phyloP scores from a whole-genome alignment of 768 basidiomycete species.

The Suillus subaureus region DNA sequence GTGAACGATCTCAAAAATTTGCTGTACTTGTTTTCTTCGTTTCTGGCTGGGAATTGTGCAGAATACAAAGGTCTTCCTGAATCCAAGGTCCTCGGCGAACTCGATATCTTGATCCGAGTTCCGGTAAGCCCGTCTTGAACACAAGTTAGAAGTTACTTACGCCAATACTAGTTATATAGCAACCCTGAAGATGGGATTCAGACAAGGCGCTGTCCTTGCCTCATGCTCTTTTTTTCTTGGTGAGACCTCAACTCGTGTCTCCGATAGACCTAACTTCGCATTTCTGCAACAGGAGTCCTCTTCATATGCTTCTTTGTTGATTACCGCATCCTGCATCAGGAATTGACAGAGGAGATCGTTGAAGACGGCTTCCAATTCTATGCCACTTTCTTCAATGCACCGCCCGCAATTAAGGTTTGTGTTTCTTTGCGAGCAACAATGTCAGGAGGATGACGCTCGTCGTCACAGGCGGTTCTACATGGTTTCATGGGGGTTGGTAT shows the following conservation, averaged over 20 bases:
- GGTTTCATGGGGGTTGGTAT: slow-evolving; percentile 81
- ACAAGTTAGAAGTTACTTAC: neutral
- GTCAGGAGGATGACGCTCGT: neutral
- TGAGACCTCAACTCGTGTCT: slow-evolving; percentile 37
- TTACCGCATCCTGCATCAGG: slow-evolving; percentile 77
- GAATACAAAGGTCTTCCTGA: neutral
- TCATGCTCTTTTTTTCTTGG: slow-evolving; percentile 92
- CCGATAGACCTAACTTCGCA: slow-evolving; percentile 20
- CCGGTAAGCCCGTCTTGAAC: neutral
- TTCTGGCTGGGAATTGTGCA: neutral
- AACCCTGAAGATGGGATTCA: slow-evolving; percentile 71
- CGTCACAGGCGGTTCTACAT: slow-evolving; percentile 77
- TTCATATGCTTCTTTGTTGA: slow-evolving; percentile 89
- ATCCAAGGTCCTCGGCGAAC: neutral
- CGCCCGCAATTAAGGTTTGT: slow-evolving; percentile 88
- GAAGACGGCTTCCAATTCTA: slow-evolving; percentile 89
- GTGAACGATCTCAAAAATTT: neutral
- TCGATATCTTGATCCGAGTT: neutral
- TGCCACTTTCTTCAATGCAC: slow-evolving; percentile 89
- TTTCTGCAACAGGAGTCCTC: slow-evolving; percentile 57
- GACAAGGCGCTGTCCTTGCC: slow-evolving; percentile 83
- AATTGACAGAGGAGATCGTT: slow-evolving; percentile 62
- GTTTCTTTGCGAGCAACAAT: neutral
- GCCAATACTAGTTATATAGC: neutral
- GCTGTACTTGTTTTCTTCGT: neutral